Base-by-base conservation (phyloP, 169 alveolate species). In the Cryptosporidium sp. region DNA sequence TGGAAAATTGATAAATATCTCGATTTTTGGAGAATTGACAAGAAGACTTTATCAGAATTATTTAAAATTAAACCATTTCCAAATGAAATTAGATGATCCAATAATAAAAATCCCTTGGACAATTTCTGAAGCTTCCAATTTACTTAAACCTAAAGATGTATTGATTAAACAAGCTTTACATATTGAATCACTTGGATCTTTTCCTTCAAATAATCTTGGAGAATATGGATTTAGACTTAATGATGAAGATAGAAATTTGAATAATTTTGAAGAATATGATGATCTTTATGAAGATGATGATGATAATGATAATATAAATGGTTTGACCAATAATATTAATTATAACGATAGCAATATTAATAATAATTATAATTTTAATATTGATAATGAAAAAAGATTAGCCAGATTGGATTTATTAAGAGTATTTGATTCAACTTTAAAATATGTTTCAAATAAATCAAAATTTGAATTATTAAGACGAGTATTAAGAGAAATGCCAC, bases 401-500 rank as follows among this genome's bases (percentile, higher is more conserved):
- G 92, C 85, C 21, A 69, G 80, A 44, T 73, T 53, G 51, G 67
- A 92, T 48, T 85, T 75, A 39, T 71, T 68, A n/a, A 87, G 56
- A 31, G 72, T 87, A 14, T 67, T 92, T 35, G 93, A 91, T 53
- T 80, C 89, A 23, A 80, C 89, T 14, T 44, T 80, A 65, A 80
- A 26, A 45, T 80, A 62, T 44, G 75, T 65, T 16, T 80, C 80
- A 21, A 80, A 60, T 35, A 35, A 39, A 18, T 62, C 89, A 48
- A 80, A 60, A 62, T 60, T 44, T 26, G 65, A 39, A 21, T 21
- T 80, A 23, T 67, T 80, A 42, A 86, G 84, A 21, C 85, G 87
- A 56, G 48, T 92, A 23, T 52, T 92, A 42, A 51, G 85, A 35
- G 84, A 85, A 62, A 61, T 85, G 8, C 93, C 94, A 9, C 75